A percentile compares a stretch with the other conserved stretches of the same genome.
These are phyloP conservation scores for Chrysanthemum seticuspe DNA, from an alignment of 129 eudicot species.

Conservation along the genomic window DNA sequence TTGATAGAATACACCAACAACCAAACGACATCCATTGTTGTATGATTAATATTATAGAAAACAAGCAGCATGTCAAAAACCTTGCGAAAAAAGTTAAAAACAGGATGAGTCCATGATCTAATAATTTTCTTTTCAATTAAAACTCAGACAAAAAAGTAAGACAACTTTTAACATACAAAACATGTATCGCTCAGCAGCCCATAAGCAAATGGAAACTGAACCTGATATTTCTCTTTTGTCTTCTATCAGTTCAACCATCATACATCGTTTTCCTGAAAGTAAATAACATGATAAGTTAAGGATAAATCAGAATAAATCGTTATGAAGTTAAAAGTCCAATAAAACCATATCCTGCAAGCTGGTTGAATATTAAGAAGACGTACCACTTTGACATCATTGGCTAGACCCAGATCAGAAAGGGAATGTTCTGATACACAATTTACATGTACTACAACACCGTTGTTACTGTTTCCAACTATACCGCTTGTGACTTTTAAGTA, in stretches of 20 bases:
- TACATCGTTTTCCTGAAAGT: constrained; percentile 41
- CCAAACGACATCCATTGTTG: constrained; percentile 11
- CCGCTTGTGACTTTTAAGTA: constrained; percentile 38
- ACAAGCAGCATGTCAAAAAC: constrained; percentile 8
- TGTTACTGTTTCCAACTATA: constrained; percentile 24
- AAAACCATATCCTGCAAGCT: constrained; percentile 1
- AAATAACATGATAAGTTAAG: background rate
- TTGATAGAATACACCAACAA: background rate
- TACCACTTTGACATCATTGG: constrained; percentile 52
- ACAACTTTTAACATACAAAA: constrained; percentile 20
- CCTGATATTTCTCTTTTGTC: constrained; percentile 25
- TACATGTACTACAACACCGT: constrained; percentile 60
- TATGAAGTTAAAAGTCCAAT: background rate
- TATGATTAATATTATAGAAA: constrained; percentile 14
- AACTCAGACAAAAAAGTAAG: constrained; percentile 12
- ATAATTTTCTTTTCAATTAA: constrained; percentile 23
- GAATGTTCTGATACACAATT: constrained; percentile 61
- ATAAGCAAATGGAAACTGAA: constrained; percentile 24
- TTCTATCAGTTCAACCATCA: constrained; percentile 24
- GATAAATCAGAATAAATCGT: background rate
- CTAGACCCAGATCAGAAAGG: constrained; percentile 50
- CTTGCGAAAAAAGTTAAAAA: constrained; percentile 12
- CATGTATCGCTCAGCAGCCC: constrained; percentile 1
- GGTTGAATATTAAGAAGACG: constrained; percentile 13
- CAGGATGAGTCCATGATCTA: constrained; percentile 15